These are phyloP conservation scores for Wickerhamomyces strasburgensis DNA, from an alignment of 805 yeast species.

Conservation along the genomic window DNA sequence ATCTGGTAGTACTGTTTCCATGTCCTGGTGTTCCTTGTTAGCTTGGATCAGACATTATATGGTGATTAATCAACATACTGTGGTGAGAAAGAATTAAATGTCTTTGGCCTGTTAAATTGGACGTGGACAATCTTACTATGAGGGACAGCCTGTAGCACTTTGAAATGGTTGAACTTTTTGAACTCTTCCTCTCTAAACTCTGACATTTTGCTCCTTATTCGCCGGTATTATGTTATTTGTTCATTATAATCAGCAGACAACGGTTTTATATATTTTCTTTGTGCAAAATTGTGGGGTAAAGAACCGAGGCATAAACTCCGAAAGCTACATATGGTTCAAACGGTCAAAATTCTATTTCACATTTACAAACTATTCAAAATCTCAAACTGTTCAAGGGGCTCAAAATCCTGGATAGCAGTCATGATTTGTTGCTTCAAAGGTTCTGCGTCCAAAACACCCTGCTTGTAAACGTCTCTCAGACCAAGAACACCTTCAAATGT, in stretches of 20 bases:
- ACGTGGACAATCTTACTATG: slow-evolving; percentile 44
- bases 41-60: not conserved
- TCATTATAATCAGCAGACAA: no score
- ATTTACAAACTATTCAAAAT: slow-evolving; percentile 11
- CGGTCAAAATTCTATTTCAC: no score
- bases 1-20: slow-evolving; percentile 55
- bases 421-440: slow-evolving; percentile 12
- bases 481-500: slow-evolving; percentile 13
- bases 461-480: slow-evolving; percentile 13
- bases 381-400: slow-evolving; percentile 18
- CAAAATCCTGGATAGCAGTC: slow-evolving; percentile 9
- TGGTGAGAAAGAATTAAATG: slow-evolving; percentile 53
- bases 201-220: not conserved
- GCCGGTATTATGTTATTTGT: no score
- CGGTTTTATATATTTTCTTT: no score
- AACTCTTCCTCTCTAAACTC: not conserved
- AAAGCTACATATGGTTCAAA: no score
- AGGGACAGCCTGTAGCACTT: slow-evolving; percentile 8
- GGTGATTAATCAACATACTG: slow-evolving; percentile 7
- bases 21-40: slow-evolving; percentile 22
- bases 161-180: slow-evolving; percentile 16
- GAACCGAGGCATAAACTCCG: no score
- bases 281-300: no score
- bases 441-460: slow-evolving; percentile 17
- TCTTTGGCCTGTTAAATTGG: slow-evolving; percentile 55